Percentiles rank a stretch among this genome's conserved stretches.
These are phyloP conservation scores for Dioscorea cayenensis DNA, from an alignment of 116 monocot species.

Conservation along the genomic window DNA sequence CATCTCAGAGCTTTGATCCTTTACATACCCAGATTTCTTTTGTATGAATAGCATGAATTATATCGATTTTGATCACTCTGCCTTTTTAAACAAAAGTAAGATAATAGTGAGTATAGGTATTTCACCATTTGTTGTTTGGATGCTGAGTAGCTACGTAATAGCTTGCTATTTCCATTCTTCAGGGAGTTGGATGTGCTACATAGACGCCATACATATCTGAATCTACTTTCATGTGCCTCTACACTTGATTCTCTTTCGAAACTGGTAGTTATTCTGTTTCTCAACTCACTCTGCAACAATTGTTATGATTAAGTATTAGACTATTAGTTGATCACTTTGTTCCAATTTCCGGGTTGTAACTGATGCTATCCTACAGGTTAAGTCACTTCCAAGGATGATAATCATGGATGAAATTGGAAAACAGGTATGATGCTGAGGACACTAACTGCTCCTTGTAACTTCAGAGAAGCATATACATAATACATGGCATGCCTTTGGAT, in stretches of 20 bases:
- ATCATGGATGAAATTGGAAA: constrained; percentile 95
- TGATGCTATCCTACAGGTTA: constrained; percentile 44
- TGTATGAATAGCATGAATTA: background rate
- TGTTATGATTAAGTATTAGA: background rate
- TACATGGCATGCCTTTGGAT: too few relatives aligned
- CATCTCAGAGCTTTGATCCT: background rate
- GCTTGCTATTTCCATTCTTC: constrained; percentile 1
- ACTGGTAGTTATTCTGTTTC: constrained; percentile 36
- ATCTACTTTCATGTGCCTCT: constrained; percentile 59
- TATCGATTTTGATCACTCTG: background rate
- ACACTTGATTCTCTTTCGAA: constrained; percentile 89
- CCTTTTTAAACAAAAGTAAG: background rate
- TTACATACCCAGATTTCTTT: background rate
- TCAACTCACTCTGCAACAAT: background rate
- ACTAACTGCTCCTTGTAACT: background rate
- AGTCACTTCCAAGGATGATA: constrained; percentile 98
- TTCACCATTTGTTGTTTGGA: background rate
- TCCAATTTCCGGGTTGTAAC: background rate
- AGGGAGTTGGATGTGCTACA: constrained; percentile 91
- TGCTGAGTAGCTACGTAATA: background rate
- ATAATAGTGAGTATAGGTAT: background rate
- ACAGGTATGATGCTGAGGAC: constrained; percentile 40
- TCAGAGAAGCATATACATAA: background rate
- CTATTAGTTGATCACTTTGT: background rate
- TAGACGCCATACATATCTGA: constrained; percentile 64